Conservation (phyloP, 2,329 filamentous ascomycete species). For the Scedosporium dehoogii region DNA sequence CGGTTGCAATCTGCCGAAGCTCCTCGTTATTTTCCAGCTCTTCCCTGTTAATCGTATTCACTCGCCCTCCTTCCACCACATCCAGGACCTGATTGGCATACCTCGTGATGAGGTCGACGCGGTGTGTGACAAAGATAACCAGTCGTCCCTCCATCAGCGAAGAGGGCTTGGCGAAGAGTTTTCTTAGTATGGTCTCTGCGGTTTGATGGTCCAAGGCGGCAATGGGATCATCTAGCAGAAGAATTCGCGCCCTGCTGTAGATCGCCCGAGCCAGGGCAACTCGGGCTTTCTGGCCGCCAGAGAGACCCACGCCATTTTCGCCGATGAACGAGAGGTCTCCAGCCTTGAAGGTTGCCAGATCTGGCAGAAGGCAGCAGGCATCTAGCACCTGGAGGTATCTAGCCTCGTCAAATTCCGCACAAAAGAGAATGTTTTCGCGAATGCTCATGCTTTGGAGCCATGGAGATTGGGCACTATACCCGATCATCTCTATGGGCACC, state of each 20-base stretch:
- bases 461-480: slow-evolving; percentile 50
- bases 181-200: slow-evolving; percentile 50
- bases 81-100: slow-evolving; percentile 67
- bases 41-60: slow-evolving; percentile 36
- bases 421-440: slow-evolving; percentile 55
- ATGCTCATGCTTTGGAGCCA: slow-evolving; percentile 60
- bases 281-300: slow-evolving; percentile 53
- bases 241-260: slow-evolving; percentile 45
- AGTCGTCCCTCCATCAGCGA: slow-evolving; percentile 52
- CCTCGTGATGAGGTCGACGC: slow-evolving; percentile 66
- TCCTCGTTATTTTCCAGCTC: slow-evolving; percentile 26
- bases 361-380: slow-evolving; percentile 47
- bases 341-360: slow-evolving; percentile 44
- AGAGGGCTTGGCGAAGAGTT: slow-evolving; percentile 30
- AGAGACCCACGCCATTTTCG: slow-evolving; percentile 53
- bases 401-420: slow-evolving; percentile 39
- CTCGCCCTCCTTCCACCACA: slow-evolving; percentile 53
- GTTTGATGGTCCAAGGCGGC: slow-evolving; percentile 55
- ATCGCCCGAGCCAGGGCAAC: slow-evolving; percentile 54
- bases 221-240: slow-evolving; percentile 54
- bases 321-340: slow-evolving; percentile 51
- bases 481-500: slow-evolving; percentile 39
- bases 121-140: slow-evolving; percentile 70
- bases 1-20: slow-evolving; percentile 26
- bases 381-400: slow-evolving; percentile 52